These are phyloP conservation scores for Saraca asoca DNA, from an alignment of 331 rosid species.

Conservation along the genomic window DNA sequence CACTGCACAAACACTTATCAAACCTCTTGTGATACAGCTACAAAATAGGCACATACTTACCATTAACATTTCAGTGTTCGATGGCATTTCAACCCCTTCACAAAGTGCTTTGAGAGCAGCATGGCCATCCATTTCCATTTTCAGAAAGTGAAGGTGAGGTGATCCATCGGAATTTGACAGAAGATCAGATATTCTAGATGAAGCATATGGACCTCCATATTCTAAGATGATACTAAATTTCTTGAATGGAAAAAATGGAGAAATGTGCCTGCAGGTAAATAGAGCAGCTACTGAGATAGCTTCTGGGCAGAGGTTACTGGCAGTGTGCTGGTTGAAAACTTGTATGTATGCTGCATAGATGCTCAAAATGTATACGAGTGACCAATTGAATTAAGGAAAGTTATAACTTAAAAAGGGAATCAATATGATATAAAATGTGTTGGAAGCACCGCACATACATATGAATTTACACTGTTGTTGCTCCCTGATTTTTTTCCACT, in stretches of 20 bases:
- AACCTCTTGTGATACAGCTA: too few species aligned
- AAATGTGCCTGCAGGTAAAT: constrained; percentile 50
- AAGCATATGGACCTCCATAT: constrained; percentile 56
- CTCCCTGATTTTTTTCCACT: too few species aligned
- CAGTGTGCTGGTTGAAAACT: neutral
- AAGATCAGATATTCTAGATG: constrained; percentile 49
- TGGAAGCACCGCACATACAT: too few species aligned
- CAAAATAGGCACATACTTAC: constrained; percentile 36
- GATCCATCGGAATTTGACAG: constrained; percentile 35
- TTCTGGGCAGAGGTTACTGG: neutral
- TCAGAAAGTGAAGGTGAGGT: constrained; percentile 57
- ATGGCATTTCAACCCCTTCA: constrained; percentile 56
- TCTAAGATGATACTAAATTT: constrained; percentile 57
- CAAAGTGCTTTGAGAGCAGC: constrained; percentile 51
- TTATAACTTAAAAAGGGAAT: constrained; percentile 12
- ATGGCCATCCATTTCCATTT: constrained; percentile 50
- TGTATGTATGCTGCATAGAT: constrained; percentile 8
- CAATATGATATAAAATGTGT: too few species aligned
- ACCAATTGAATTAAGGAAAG: constrained; percentile 8
- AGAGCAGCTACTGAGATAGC: constrained; percentile 31
- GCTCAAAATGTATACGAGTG: constrained; percentile 1
- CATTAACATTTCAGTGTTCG: constrained; percentile 35
- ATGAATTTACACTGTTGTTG: too few species aligned
- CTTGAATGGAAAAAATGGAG: constrained; percentile 55
- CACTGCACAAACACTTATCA: neutral